These are phyloP conservation scores for Trichoderma sp. DNA, from an alignment of 2,329 filamentous ascomycete genomes.

Conservation along the genomic window DNA sequence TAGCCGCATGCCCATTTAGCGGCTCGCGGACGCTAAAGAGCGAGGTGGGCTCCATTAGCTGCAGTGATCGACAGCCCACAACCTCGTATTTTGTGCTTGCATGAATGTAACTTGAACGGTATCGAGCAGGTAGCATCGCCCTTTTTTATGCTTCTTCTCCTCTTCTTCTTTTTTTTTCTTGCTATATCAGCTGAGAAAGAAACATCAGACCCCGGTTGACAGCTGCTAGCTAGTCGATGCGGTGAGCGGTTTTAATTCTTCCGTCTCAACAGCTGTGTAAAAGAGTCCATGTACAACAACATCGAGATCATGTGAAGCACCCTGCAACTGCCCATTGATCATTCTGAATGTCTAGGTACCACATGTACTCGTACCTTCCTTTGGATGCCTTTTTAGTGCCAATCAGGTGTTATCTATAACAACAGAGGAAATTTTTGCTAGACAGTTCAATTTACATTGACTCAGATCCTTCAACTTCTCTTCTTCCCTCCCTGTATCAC, in stretches of 20 bases:
- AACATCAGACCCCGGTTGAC: neutral
- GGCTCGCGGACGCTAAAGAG: constrained; percentile 13
- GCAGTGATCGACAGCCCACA: constrained; percentile 15
- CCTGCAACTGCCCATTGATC: neutral
- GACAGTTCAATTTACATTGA: constrained; percentile 7
- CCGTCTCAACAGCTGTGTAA: neutral
- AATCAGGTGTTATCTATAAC: neutral
- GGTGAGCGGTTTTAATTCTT: neutral
- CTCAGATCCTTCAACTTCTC: neutral
- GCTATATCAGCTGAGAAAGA: neutral
- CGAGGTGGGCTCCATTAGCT: neutral
- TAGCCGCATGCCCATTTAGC: neutral
- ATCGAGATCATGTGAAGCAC: neutral
- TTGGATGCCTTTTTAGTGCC: neutral
- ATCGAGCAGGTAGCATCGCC: neutral
- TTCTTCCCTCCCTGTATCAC: neutral
- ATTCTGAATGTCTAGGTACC: neutral
- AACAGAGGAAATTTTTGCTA: neutral
- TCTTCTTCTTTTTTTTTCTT: neutral
- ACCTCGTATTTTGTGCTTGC: constrained; percentile 19
- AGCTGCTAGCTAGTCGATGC: neutral
- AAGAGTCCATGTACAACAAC: neutral
- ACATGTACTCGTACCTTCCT: neutral
- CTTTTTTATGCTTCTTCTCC: neutral
- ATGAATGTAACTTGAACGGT: neutral